Conservation (phyloP, 176 grass and related monocot species). For the Phoenix roebelenii region DNA sequence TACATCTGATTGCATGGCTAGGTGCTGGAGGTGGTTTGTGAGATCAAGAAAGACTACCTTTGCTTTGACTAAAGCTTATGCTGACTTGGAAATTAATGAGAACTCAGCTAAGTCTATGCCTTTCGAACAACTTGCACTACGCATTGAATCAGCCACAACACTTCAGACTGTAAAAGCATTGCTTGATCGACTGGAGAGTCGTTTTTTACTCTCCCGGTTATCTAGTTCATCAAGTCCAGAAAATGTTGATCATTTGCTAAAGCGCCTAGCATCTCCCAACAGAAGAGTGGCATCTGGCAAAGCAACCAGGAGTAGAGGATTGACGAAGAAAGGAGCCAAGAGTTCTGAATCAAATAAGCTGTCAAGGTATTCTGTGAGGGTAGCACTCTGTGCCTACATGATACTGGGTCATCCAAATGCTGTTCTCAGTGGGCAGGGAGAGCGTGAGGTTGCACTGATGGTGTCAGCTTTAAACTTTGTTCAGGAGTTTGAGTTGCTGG, state of each 20-base stretch:
- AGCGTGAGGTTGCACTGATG: slow-evolving; percentile 53
- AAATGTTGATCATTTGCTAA: slow-evolving; percentile 89
- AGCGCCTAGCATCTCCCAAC: slow-evolving; percentile 67
- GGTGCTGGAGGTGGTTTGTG: slow-evolving; percentile 89
- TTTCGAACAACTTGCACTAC: slow-evolving; percentile 75
- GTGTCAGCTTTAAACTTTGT: slow-evolving; percentile 59
- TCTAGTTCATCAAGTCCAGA: slow-evolving; percentile 29
- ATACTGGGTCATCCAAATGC: slow-evolving; percentile 88
- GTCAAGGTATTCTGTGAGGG: slow-evolving; percentile 67
- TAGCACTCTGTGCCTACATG: slow-evolving; percentile 96
- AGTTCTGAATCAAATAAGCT: slow-evolving; percentile 33
- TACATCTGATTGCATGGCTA: slow-evolving; percentile 16
- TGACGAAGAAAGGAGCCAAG: slow-evolving; percentile 29
- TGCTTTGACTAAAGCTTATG: slow-evolving; percentile 52
- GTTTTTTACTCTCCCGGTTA: slow-evolving; percentile 36
- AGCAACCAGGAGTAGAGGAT: slow-evolving; percentile 26
- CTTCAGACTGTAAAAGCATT: slow-evolving; percentile 59
- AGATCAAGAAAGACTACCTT: slow-evolving; percentile 64
- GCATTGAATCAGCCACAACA: slow-evolving; percentile 56
- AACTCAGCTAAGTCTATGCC: slow-evolving; percentile 76
- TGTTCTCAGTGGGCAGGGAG: slow-evolving; percentile 86
- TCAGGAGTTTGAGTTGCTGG: slow-evolving; percentile 47
- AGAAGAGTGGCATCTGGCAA: slow-evolving; percentile 34
- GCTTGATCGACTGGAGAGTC: slow-evolving; percentile 63
- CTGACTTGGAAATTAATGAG: slow-evolving; percentile 55